Evolutionary conservation across 805 yeast genomes (phyloP), one percentile per base, ranked within the genome.

Genomic region (Saturnispora hagleri): DNA sequence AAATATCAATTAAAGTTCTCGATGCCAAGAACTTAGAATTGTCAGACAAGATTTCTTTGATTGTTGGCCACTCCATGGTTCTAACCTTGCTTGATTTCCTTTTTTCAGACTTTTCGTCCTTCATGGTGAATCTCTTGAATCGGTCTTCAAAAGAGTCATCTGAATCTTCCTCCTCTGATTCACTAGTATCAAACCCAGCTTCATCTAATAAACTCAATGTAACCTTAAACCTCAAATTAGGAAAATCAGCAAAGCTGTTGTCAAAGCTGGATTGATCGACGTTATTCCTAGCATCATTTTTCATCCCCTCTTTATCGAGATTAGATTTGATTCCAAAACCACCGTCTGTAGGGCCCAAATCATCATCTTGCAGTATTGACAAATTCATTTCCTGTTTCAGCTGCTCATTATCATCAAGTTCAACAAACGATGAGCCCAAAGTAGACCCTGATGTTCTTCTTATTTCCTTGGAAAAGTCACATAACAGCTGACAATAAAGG

Each of bases 11-110:
- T 5, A 80, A 69, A 43, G 69, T 66, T 53, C 78, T 82, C 13
- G 76, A 70, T 5, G 89, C 82, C 13, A 79, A 42, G 1, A 12
- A 24, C 9, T 31, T 18, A 24, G 48, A 38, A 49, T 73, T 69
- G 2, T 83, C 78, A 0, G 81, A 73, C 0, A 82, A 78, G 51
- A 83, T 61, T 45, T 74, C 76, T 58, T 80, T 86, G 44, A 84
- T 66, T 1, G 85, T 79, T 8, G 81, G 73, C 72, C 71, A 68
- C 22, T 56, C 58, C 27, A 52, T 60, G 2, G 47, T 15, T 17
- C 51, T 56, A 12, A 28, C 51, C n/a, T 46, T 31, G 4, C 26
- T 24, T 10, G 43, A 28, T 13, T 26, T 8, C 27, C 38, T 24
- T 17, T 52, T 20, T n/a, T 10, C 20, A 13, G 17, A 26, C 22